Evolutionary conservation across 176 grass and related monocot genomes (phyloP).

Genomic region (Juncus inflexus): DNA sequence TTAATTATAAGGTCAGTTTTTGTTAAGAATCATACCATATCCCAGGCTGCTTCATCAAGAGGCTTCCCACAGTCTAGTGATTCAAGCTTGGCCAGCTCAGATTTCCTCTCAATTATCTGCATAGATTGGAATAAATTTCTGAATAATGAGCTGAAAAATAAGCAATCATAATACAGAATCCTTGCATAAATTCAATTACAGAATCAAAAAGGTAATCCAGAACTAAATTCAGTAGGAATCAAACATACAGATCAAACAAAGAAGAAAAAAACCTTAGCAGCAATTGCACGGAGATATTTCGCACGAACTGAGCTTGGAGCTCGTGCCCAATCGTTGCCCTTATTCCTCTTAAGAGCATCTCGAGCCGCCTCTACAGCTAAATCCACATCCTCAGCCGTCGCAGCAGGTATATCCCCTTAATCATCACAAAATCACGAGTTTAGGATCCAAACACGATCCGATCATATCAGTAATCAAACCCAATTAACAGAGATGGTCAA

Average conservation of each 20-base stretch:
- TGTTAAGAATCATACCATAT: constrained; percentile 47
- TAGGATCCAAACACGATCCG: not conserved
- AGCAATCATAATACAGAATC: constrained; percentile 9
- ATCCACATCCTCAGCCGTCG: constrained; percentile 83
- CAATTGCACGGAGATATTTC: constrained; percentile 94
- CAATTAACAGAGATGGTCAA: not conserved
- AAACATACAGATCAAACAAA: not conserved
- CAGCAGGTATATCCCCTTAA: constrained; percentile 85
- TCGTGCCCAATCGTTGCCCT: constrained; percentile 75
- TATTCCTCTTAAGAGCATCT: constrained; percentile 63
- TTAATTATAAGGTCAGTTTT: too few relatives aligned
- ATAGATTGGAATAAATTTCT: not conserved
- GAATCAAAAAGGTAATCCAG: not conserved
- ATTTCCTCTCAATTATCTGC: constrained; percentile 82
- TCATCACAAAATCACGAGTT: constrained; percentile 8
- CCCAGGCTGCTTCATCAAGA: constrained; percentile 94
- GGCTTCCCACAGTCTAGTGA: constrained; percentile 88
- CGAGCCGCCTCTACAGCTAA: constrained; percentile 74
- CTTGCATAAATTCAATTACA: not conserved
- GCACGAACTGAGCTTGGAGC: constrained; percentile 70
- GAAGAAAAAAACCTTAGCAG: constrained; percentile 58
- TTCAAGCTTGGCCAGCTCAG: constrained; percentile 78
- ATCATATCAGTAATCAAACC: not conserved
- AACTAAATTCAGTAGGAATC: constrained; percentile 17
- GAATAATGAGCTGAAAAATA: not conserved